phyloP scores from a whole-genome alignment of 805 yeast species.

The Candida cerambycidarum region DNA sequence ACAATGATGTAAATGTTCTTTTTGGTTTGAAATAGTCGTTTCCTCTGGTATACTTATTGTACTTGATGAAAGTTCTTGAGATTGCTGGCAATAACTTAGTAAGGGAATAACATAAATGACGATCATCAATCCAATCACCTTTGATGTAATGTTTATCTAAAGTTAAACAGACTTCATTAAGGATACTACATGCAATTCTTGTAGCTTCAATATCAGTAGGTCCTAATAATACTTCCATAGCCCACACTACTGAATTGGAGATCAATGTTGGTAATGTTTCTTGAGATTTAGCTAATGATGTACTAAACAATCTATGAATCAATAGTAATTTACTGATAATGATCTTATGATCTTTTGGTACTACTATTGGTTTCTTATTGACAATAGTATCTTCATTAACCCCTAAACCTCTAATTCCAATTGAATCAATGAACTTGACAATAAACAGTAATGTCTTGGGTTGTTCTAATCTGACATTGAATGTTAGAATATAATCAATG shows the following conservation, averaged over 20 bases:
- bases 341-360: constrained; percentile 52
- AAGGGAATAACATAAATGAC: constrained; percentile 46
- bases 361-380: constrained; percentile 17
- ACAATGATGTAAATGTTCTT: constrained; percentile 65
- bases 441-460: constrained; percentile 41
- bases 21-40: constrained; percentile 53
- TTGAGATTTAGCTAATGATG: constrained; percentile 30
- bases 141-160: constrained; percentile 35
- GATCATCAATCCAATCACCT: constrained; percentile 29
- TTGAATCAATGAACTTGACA: constrained; percentile 48
- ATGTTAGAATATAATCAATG: constrained; percentile 53
- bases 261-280: constrained; percentile 39
- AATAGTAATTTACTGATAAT: constrained; percentile 60
- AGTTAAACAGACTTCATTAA: constrained; percentile 49
- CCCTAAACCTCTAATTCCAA: constrained; percentile 59
- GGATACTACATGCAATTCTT: constrained; percentile 61
- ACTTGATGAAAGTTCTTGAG: constrained; percentile 49
- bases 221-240: constrained; percentile 55
- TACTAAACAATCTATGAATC: constrained; percentile 53
- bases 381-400: constrained; percentile 33
- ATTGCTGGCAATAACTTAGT: constrained; percentile 56
- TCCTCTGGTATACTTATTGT: constrained; percentile 49
- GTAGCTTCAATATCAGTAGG: constrained; percentile 56
- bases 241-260: constrained; percentile 50
- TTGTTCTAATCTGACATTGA: constrained; percentile 40